Conservation (phyloP, 768 basidiomycete species). For the Botryobasidium botryosum region DNA sequence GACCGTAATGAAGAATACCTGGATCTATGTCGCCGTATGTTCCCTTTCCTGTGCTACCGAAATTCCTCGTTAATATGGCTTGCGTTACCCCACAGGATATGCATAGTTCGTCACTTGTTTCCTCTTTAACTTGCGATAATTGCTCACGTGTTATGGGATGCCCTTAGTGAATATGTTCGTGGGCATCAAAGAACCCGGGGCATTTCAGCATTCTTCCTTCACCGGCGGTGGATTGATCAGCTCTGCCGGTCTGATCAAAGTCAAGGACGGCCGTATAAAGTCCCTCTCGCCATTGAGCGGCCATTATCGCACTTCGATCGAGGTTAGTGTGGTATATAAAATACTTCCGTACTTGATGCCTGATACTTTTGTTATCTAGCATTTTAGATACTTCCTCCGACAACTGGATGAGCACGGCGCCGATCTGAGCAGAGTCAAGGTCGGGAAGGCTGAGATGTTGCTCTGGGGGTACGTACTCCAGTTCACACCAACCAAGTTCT, state of each 20-base stretch:
- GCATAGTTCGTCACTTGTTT: slow-evolving; percentile 26
- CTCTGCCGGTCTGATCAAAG: slow-evolving; percentile 34
- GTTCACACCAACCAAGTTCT: no score
- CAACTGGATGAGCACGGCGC: slow-evolving; percentile 35
- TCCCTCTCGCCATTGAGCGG: slow-evolving; percentile 48
- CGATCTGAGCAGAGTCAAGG: slow-evolving; percentile 40
- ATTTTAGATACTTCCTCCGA: slow-evolving; percentile 40
- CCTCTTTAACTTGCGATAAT: not conserved
- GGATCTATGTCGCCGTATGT: slow-evolving; percentile 50
- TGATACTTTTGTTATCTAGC: slow-evolving; percentile 21
- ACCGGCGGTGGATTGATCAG: slow-evolving; percentile 20
- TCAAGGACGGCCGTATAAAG: slow-evolving; percentile 42
- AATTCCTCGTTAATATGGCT: not conserved
- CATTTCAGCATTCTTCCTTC: slow-evolving; percentile 51
- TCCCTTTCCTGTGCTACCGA: slow-evolving; percentile 2
- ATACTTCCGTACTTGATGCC: not conserved
- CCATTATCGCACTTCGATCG: slow-evolving; percentile 45
- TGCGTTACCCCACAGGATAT: slow-evolving; percentile 27
- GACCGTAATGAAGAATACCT: slow-evolving; percentile 41
- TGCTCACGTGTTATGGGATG: not conserved
- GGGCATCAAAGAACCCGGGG: slow-evolving; percentile 46
- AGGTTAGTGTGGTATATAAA: slow-evolving; percentile 21
- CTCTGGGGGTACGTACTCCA: slow-evolving; percentile 46
- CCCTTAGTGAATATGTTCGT: slow-evolving; percentile 42
- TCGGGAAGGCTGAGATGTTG: slow-evolving; percentile 42